These are phyloP conservation scores for Penicillium sp. DNA, from an alignment of 2,329 filamentous ascomycete species.

Conservation along the genomic window DNA sequence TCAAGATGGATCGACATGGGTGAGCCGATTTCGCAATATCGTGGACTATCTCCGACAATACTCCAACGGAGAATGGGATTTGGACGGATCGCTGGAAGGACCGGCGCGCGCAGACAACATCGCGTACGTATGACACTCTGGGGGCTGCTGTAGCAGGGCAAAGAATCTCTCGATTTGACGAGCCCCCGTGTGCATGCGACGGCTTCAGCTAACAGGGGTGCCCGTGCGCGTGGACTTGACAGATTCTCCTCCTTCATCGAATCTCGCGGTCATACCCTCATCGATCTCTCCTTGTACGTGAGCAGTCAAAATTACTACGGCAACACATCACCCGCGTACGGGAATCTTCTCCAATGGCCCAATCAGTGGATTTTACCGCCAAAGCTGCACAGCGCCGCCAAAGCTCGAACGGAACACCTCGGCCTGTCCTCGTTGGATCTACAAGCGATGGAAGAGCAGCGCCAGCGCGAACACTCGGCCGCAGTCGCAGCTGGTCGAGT, in stretches of 20 bases:
- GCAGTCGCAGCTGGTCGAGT: slow-evolving; percentile 36
- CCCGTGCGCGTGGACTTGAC: neutral
- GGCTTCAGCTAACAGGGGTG: slow-evolving; percentile 3
- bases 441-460: slow-evolving; percentile 43
- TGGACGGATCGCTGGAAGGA: slow-evolving; percentile 41
- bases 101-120: slow-evolving; percentile 44
- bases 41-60: slow-evolving; percentile 45
- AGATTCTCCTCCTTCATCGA: slow-evolving; percentile 62
- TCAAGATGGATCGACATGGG: slow-evolving; percentile 48
- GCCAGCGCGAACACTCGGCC: slow-evolving; percentile 33
- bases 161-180: neutral
- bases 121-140: slow-evolving; percentile 36
- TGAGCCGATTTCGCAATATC: slow-evolving; percentile 51
- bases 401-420: slow-evolving; percentile 62
- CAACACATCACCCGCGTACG: slow-evolving; percentile 74
- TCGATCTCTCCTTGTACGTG: slow-evolving; percentile 85
- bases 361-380: slow-evolving; percentile 81
- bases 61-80: slow-evolving; percentile 45
- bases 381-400: slow-evolving; percentile 62
- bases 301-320: slow-evolving; percentile 80
- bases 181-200: neutral
- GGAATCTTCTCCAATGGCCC: slow-evolving; percentile 73
- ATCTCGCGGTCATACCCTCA: slow-evolving; percentile 66
- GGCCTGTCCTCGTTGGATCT: slow-evolving; percentile 64
- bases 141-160: slow-evolving; percentile 1